Conservation (phyloP, 78 protist genomes). For the Acrasis kona region DNA sequence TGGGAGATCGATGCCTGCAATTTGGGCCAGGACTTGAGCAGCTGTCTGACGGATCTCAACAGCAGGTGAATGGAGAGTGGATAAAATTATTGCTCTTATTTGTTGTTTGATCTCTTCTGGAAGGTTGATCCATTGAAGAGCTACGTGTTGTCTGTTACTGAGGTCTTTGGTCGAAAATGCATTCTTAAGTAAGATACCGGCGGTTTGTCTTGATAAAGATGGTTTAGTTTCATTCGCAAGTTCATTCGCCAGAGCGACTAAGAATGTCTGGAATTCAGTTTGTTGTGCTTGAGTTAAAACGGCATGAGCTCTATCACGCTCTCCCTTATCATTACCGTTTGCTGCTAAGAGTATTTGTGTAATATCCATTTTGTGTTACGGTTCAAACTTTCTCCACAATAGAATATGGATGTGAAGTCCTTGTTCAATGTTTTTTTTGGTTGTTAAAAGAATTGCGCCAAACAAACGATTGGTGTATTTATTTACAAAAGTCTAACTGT, state of each 20-base stretch:
- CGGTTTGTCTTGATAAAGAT: too few species aligned
- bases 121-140: slow-evolving; percentile 11
- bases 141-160: background rate
- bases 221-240: slow-evolving; percentile 21
- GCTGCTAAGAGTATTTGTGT: background rate
- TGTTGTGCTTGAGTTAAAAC: background rate
- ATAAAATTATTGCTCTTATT: background rate
- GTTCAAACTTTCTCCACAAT: too few species aligned
- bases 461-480: too few species aligned
- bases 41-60: slow-evolving; percentile 12
- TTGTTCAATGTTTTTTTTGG: too few species aligned
- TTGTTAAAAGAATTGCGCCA: too few species aligned
- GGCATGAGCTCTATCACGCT: slow-evolving; percentile 4
- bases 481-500: too few species aligned
- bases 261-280: background rate
- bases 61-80: slow-evolving; percentile 1
- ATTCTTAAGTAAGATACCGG: slow-evolving; percentile 37
- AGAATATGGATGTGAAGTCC: too few species aligned
- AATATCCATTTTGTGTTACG: too few species aligned
- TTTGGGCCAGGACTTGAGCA: slow-evolving; percentile 42
- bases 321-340: background rate
- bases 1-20: slow-evolving; percentile 76
- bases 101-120: background rate
- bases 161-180: background rate
- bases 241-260: background rate